Evolutionary conservation across 129 eudicot genomes (phyloP).

Genomic region (Centella asiatica): DNA sequence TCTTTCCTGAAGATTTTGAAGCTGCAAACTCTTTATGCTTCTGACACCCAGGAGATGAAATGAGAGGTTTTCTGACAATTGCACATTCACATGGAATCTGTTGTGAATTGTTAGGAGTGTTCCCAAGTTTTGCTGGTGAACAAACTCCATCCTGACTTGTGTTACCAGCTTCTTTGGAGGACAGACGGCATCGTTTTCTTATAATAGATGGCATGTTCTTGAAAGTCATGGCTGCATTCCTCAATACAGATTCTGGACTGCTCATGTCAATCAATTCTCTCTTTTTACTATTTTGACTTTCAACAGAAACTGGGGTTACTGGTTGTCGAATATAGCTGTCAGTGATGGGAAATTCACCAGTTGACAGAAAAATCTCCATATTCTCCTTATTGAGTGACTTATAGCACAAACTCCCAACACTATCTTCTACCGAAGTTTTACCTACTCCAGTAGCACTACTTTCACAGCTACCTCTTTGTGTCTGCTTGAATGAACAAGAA

Average conservation of each 20-base stretch:
- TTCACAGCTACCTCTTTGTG: neutral
- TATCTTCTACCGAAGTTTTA: neutral
- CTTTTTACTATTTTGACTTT: neutral
- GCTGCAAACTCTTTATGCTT: neutral
- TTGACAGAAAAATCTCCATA: slow-evolving; percentile 9
- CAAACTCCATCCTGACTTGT: too few species aligned
- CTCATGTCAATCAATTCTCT: neutral
- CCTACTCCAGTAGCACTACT: neutral
- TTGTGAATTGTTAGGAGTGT: too few species aligned
- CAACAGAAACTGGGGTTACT: neutral
- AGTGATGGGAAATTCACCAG: slow-evolving; percentile 26
- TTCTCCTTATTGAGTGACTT: slow-evolving; percentile 20
- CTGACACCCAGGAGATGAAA: slow-evolving; percentile 7
- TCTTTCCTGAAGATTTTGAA: neutral
- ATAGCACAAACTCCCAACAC: slow-evolving; percentile 20
- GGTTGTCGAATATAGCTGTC: slow-evolving; percentile 11
- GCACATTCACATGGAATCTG: too few species aligned
- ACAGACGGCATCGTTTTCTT: slow-evolving; percentile 17
- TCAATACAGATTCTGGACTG: slow-evolving; percentile 10
- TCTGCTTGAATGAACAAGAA: slow-evolving; percentile 5
- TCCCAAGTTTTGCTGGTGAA: too few species aligned
- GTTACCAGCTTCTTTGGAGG: too few species aligned
- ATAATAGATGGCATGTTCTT: slow-evolving; percentile 26
- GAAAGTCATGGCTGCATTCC: slow-evolving; percentile 22
- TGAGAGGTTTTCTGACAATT: neutral